Base-by-base conservation (phyloP, 1,284 basidiomycete genomes). In the Laetiporus sulphureus region DNA sequence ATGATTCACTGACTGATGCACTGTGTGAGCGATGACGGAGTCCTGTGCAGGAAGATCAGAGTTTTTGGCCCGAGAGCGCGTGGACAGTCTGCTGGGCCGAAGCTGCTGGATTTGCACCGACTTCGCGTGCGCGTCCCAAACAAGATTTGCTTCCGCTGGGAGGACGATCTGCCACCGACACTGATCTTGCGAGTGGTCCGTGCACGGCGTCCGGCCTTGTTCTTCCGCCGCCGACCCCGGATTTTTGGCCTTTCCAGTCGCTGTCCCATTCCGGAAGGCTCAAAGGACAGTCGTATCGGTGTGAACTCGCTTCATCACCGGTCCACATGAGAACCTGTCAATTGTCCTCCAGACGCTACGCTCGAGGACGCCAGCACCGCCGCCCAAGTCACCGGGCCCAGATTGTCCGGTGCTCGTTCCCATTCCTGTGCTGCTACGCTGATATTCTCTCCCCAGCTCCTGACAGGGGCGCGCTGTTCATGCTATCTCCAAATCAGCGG, bases 401-500 rank as follows among this genome's bases (percentile, higher is more conserved):
- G 46, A 32, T 37, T 32, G 27, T 21, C 30, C 39, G 38, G 41
- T 31, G 23, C 36, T 37, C 21, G 38, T 48, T 45, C 46, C 48
- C 45, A 49, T 50, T 49, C 47, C 37, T 39, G 48, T 22, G 34
- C 11, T 3, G 1, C 11, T 16, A 18, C 23, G 13, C 21, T n/a
- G n/a, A n/a, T n/a, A n/a, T n/a, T n/a, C n/a, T n/a, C n/a, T n/a
- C 32, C 22, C 8, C 20, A 12, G 16, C 31, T 18, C 31, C 41
- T 38, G 45, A 50, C 50, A 47, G 44, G 44, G 44, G 38, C 30
- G 41, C 36, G 39, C 42, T 46, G 56, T 52, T 56, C 57, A 15
- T 29, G 40, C 47, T 37, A 52, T 63, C 54, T 64, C 71, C 71
- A 61, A 55, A 43, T 25, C 45, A 52, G 35, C 51, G 71, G 70